A percentile compares a stretch with the other conserved stretches of the same genome.
Conservation (phyloP, 768 basidiomycete species). For the Boletus reticuloceps region DNA sequence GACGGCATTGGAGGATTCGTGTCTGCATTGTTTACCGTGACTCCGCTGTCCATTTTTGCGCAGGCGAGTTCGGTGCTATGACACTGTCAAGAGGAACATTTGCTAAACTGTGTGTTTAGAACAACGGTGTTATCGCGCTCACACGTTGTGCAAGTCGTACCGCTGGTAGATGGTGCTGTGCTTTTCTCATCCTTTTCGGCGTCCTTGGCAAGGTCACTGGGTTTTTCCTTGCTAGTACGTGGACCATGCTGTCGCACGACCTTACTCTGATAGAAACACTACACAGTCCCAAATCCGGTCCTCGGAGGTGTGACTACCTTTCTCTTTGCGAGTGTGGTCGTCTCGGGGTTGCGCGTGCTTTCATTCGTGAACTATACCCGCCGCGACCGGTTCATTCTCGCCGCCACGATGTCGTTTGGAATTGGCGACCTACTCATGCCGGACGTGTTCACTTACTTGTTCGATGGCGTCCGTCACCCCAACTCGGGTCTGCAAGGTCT, state of each 20-base stretch:
- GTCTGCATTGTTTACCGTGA: conserved; percentile 77
- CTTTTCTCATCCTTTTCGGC: conserved; percentile 78
- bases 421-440: conserved; percentile 69
- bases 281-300: conserved; percentile 68
- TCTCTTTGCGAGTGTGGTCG: conserved; percentile 73
- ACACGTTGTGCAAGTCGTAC: conserved; percentile 81
- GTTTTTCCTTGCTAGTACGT: conserved; percentile 71
- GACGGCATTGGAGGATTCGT: conserved; percentile 83
- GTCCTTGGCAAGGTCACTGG: conserved; percentile 80
- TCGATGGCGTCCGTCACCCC: conserved; percentile 55
- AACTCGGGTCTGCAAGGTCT: conserved; percentile 61
- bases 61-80: conserved; percentile 35
- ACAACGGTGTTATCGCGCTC: conserved; percentile 80
- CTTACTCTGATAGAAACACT: background rate
- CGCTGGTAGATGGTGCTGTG: conserved; percentile 78
- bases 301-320: conserved; percentile 87
- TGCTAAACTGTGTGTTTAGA: conserved; percentile 35
- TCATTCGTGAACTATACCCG: conserved; percentile 57
- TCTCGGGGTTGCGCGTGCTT: conserved; percentile 71
- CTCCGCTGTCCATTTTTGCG: conserved; percentile 77
- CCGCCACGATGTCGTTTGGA: conserved; percentile 66
- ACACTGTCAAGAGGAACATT: background rate
- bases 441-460: conserved; percentile 63
- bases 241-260: background rate
- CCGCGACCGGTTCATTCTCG: conserved; percentile 66